Conservation (phyloP, 495 filamentous ascomycete species). For the Penicillium lividum region DNA sequence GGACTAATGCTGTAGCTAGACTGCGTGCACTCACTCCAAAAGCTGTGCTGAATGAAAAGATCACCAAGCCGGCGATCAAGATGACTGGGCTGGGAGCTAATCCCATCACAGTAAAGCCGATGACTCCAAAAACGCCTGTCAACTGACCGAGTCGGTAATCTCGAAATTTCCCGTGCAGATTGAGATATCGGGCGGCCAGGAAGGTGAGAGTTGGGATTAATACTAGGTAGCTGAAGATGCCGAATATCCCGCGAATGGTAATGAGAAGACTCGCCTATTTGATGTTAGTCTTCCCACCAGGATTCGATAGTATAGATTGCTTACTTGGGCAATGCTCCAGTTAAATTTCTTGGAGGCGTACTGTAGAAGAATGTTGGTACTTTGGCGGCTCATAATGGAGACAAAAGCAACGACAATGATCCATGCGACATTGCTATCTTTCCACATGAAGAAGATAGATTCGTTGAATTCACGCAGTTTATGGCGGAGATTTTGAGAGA, state of each 20-base stretch:
- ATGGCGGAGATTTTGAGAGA: background rate
- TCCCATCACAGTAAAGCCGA: slow-evolving; percentile 35
- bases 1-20: slow-evolving; percentile 37
- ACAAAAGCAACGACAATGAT: slow-evolving; percentile 36
- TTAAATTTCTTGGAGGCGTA: slow-evolving; percentile 44
- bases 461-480: slow-evolving; percentile 28
- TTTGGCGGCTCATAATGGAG: slow-evolving; percentile 29
- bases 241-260: slow-evolving; percentile 39
- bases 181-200: slow-evolving; percentile 23
- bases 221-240: slow-evolving; percentile 32
- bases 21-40: slow-evolving; percentile 35
- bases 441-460: slow-evolving; percentile 35
- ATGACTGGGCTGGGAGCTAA: slow-evolving; percentile 32
- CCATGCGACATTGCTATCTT: slow-evolving; percentile 27
- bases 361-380: slow-evolving; percentile 36
- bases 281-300: slow-evolving; percentile 7
- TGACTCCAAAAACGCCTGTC: slow-evolving; percentile 27
- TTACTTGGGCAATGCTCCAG: slow-evolving; percentile 42
- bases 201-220: slow-evolving; percentile 34
- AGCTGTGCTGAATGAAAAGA: slow-evolving; percentile 36
- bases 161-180: slow-evolving; percentile 30
- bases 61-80: slow-evolving; percentile 36
- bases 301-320: background rate
- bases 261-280: slow-evolving; percentile 41
- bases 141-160: slow-evolving; percentile 37